phyloP scores from a whole-genome alignment of 768 basidiomycete genomes.

The Strobilomyces dryophilus region DNA sequence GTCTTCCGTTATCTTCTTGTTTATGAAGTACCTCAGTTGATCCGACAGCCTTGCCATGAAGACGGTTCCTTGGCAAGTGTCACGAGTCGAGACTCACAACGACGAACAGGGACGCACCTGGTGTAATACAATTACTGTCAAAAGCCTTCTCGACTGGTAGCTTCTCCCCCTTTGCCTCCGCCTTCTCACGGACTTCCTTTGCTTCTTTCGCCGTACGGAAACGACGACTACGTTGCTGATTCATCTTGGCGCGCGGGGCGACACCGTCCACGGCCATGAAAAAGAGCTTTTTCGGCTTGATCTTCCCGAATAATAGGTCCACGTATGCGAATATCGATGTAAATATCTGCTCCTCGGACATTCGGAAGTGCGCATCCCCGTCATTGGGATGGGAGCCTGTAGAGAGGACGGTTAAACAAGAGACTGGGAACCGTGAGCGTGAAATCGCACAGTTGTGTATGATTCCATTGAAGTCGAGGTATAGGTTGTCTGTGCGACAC shows the following conservation, averaged over 20 bases:
- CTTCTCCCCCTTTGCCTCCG: conserved; percentile 83
- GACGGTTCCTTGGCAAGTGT: conserved; percentile 60
- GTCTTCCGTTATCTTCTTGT: conserved; percentile 98
- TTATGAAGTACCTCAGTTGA: conserved; percentile 93
- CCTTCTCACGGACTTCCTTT: conserved; percentile 81
- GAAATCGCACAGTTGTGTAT: conserved; percentile 69
- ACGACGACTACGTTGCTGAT: conserved; percentile 91
- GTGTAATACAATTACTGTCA: conserved; percentile 98
- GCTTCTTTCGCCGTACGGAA: conserved; percentile 95
- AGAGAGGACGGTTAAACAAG: background rate
- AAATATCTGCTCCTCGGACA: conserved; percentile 96
- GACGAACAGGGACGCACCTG: conserved; percentile 53
- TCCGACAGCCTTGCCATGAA: conserved; percentile 94
- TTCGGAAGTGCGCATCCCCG: conserved; percentile 90
- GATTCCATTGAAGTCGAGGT: conserved; percentile 93
- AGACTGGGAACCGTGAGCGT: background rate
- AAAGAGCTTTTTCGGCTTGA: conserved; percentile 96
- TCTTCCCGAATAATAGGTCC: conserved; percentile 93
- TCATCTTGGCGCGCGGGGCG: conserved; percentile 98
- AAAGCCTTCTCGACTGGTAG: conserved; percentile 93
- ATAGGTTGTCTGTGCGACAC: conserved; percentile 65
- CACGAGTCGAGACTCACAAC: background rate
- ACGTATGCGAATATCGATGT: conserved; percentile 97
- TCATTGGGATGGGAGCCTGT: conserved; percentile 94
- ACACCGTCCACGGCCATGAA: conserved; percentile 99